Evolutionary conservation across 2,329 filamentous ascomycete species (phyloP).

Genomic region (Lachnellula cervina): DNA sequence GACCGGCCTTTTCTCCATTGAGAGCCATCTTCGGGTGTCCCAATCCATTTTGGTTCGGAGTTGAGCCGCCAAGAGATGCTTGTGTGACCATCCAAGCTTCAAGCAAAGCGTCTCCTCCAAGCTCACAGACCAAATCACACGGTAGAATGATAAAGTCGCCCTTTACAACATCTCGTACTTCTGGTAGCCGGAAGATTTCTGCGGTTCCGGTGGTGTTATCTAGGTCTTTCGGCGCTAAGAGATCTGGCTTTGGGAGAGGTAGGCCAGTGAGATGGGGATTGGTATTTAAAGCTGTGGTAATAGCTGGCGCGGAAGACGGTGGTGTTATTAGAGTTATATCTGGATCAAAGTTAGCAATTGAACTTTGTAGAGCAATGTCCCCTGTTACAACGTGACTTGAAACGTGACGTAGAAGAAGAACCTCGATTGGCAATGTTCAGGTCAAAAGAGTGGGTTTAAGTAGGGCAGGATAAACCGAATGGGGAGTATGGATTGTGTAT

Average conservation of each 20-base stretch:
- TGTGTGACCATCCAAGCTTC: constrained; percentile 91
- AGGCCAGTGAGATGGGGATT: constrained; percentile 73
- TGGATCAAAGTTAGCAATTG: constrained; percentile 29
- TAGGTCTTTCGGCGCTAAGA: constrained; percentile 71
- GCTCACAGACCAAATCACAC: constrained; percentile 88
- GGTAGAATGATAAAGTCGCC: constrained; percentile 87
- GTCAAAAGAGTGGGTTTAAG: not conserved
- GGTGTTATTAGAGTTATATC: constrained; percentile 60
- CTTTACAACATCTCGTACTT: constrained; percentile 73
- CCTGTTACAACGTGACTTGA: not conserved
- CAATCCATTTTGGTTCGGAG: constrained; percentile 43
- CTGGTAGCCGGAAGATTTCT: constrained; percentile 77
- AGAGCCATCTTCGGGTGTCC: constrained; percentile 42
- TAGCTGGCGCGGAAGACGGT: constrained; percentile 60
- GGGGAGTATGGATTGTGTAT: not conserved
- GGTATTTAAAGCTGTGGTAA: constrained; percentile 66
- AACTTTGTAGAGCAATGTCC: not conserved
- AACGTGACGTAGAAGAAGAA: not conserved
- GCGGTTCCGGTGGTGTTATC: constrained; percentile 85
- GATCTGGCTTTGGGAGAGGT: constrained; percentile 65
- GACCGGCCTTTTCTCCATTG: constrained; percentile 51
- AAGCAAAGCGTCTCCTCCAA: constrained; percentile 75
- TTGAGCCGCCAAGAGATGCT: constrained; percentile 59
- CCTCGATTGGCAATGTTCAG: no score
- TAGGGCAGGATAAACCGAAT: not conserved